phyloP scores from a whole-genome alignment of 257 asterid species.

The Datura wrightii region DNA sequence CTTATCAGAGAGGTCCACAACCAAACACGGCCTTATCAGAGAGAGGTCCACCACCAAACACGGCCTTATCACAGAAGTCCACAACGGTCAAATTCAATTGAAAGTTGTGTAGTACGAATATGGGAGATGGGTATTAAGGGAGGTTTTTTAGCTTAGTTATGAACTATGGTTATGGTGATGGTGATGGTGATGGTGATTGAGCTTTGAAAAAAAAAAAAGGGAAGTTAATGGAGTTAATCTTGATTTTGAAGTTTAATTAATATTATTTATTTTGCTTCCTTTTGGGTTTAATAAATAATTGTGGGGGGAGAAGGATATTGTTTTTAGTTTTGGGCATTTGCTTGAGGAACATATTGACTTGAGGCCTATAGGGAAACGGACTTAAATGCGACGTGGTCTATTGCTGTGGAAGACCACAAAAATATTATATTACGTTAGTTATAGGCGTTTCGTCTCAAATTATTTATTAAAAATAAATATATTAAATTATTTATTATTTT shows the following conservation, averaged over 20 bases:
- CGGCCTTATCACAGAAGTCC: background rate
- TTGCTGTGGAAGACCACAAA: background rate
- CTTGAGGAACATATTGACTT: constrained; percentile 4
- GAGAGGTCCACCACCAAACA: constrained; percentile 5
- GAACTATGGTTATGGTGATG: background rate
- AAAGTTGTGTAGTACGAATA: too few relatives aligned
- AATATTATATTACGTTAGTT: background rate
- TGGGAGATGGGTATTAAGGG: too few relatives aligned
- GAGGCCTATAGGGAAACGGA: background rate
- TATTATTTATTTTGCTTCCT: background rate
- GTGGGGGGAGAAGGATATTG: background rate
- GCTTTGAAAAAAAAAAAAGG: background rate
- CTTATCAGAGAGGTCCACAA: background rate
- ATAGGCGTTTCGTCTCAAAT: background rate
- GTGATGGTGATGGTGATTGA: background rate
- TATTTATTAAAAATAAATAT: background rate
- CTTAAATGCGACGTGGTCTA: background rate
- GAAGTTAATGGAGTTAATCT: background rate
- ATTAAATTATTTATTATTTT: background rate
- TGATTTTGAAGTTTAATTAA: background rate
- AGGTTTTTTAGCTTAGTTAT: constrained; percentile 20
- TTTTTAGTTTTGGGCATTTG: background rate
- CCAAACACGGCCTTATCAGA: constrained; percentile 8
- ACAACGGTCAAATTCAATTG: too few relatives aligned
- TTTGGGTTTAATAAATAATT: background rate